phyloP scores from a whole-genome alignment of 768 basidiomycete species.

The Pisolithus sp. region DNA sequence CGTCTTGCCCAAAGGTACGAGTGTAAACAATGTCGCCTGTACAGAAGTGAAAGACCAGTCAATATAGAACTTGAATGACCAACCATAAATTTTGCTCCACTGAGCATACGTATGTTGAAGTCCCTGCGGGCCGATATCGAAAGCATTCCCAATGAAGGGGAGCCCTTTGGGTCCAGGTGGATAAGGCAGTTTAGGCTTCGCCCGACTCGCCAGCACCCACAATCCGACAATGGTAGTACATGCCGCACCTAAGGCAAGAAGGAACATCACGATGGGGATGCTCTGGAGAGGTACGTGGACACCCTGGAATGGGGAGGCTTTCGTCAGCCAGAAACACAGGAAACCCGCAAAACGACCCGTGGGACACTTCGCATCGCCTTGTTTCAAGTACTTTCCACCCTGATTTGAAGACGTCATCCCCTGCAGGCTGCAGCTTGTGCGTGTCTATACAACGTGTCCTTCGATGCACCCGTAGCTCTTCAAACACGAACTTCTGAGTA shows the following conservation, averaged over 20 bases:
- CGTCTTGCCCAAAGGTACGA: background rate
- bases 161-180: slow-evolving; percentile 15
- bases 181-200: background rate
- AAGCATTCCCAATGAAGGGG: slow-evolving; percentile 11
- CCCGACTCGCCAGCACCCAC: background rate
- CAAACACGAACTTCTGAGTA: too few species aligned
- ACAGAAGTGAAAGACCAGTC: background rate
- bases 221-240: background rate
- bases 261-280: background rate
- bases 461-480: too few species aligned
- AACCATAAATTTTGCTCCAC: slow-evolving; percentile 18
- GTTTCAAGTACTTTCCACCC: too few species aligned
- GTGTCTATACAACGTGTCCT: too few species aligned
- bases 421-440: too few species aligned
- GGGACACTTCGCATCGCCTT: too few species aligned
- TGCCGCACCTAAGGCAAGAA: background rate
- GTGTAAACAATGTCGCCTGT: slow-evolving; percentile 5
- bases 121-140: slow-evolving; percentile 6
- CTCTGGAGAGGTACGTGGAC: too few species aligned
- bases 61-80: background rate
- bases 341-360: too few species aligned
- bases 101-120: slow-evolving; percentile 11
- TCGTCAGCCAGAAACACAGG: too few species aligned
- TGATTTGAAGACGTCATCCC: too few species aligned
- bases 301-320: too few species aligned